Conservation (phyloP, 2,329 filamentous ascomycete species). For the Dissoconium aciculare region DNA sequence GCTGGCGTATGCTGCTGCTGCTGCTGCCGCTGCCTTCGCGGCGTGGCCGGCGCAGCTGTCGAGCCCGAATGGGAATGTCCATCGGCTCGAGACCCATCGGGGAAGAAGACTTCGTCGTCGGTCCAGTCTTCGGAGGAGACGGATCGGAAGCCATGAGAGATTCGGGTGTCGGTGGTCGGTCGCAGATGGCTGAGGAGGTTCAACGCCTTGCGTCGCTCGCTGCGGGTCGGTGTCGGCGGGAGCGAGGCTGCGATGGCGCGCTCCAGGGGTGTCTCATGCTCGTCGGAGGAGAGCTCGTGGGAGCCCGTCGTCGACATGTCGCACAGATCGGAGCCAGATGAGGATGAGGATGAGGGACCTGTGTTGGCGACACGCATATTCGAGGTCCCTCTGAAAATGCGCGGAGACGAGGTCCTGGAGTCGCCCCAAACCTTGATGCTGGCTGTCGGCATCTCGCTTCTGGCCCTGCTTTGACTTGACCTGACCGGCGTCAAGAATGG, state of each 20-base stretch:
- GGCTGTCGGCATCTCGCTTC: too few relatives aligned
- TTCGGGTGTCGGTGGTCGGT: background rate
- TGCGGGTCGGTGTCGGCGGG: background rate
- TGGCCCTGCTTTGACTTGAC: too few relatives aligned
- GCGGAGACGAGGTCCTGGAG: too few relatives aligned
- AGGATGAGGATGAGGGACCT: background rate
- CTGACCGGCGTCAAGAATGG: too few relatives aligned
- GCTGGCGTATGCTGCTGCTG: background rate
- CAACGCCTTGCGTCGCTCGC: background rate
- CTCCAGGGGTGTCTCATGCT: too few relatives aligned
- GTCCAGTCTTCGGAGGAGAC: constrained; percentile 1
- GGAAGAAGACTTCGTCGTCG: background rate
- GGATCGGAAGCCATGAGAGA: background rate
- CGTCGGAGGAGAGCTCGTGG: background rate
- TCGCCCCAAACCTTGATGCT: too few relatives aligned
- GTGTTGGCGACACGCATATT: background rate
- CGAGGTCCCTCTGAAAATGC: too few relatives aligned
- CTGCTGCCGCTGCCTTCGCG: background rate
- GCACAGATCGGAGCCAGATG: background rate
- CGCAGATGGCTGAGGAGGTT: background rate
- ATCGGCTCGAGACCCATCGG: too few relatives aligned
- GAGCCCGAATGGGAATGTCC: too few relatives aligned
- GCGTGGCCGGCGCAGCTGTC: too few relatives aligned
- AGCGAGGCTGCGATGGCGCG: background rate
- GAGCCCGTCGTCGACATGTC: background rate